These are phyloP conservation scores for Pneumocystis sp. DNA, from an alignment of 1,139 yeast genomes.

Conservation along the genomic window DNA sequence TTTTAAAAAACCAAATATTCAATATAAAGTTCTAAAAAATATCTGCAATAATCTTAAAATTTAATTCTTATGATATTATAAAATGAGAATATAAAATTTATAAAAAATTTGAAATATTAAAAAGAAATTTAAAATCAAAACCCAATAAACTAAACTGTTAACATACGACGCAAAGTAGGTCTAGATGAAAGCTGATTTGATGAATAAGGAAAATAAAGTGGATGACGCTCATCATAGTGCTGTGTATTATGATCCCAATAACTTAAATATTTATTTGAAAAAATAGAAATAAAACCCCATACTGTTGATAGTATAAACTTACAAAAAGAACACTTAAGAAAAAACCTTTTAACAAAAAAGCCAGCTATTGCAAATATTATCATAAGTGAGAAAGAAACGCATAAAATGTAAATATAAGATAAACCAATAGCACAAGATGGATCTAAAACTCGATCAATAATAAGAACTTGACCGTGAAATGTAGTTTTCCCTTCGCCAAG, in stretches of 20 bases:
- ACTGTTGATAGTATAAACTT: not conserved
- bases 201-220: not conserved
- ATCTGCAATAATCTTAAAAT: not conserved
- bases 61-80: too few species aligned
- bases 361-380: not conserved
- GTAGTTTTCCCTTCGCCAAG: not conserved
- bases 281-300: not conserved
- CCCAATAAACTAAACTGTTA: not conserved
- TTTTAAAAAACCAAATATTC: too few species aligned
- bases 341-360: not conserved
- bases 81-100: not conserved
- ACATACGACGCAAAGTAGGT: not conserved
- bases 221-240: not conserved
- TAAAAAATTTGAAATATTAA: not conserved
- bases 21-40: not conserved
- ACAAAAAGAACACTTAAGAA: not conserved
- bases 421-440: not conserved
- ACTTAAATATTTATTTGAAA: not conserved
- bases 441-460: not conserved
- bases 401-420: not conserved
- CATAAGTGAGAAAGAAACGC: not conserved
- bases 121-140: not conserved
- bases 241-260: not conserved
- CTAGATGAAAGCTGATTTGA: not conserved
- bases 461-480: not conserved